Percentiles rank a stretch among this genome's conserved stretches.
These are phyloP conservation scores for Cicer arietinum DNA, from an alignment of 306 rosid species.

Conservation along the genomic window DNA sequence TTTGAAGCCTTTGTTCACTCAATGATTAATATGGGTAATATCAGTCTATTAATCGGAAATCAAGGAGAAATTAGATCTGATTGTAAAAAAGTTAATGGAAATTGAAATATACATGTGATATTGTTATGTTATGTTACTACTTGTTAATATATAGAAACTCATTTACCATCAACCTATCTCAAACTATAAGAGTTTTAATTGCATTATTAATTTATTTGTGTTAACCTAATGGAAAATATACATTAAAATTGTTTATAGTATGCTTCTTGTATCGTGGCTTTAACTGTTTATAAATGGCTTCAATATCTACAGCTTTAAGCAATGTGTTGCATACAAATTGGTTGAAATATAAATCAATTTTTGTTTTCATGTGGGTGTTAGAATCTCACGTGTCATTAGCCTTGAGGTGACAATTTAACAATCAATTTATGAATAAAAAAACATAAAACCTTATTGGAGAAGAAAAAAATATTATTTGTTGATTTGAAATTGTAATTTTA, in stretches of 20 bases:
- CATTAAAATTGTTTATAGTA: neutral
- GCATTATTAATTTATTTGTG: conserved; percentile 8
- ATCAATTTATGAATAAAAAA: too few species aligned
- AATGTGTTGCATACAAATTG: too few species aligned
- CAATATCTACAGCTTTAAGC: too few species aligned
- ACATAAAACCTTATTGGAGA: too few species aligned
- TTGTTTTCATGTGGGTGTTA: too few species aligned
- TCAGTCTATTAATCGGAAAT: conserved; percentile 58
- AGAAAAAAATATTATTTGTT: too few species aligned
- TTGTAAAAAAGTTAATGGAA: conserved; percentile 67
- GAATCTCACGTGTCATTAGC: too few species aligned
- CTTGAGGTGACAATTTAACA: too few species aligned
- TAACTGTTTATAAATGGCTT: too few species aligned
- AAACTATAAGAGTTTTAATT: neutral
- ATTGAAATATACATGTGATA: conserved; percentile 28
- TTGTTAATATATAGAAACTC: neutral
- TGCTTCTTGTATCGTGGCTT: neutral
- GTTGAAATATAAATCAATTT: too few species aligned
- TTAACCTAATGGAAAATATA: neutral
- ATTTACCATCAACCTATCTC: neutral
- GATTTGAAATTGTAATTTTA: too few species aligned
- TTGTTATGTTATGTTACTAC: neutral
- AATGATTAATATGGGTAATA: conserved; percentile 81
- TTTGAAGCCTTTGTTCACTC: conserved; percentile 70
- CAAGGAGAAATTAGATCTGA: conserved; percentile 70